A percentile compares a stretch with the other conserved stretches of the same genome.
Conservation (phyloP, 345 rosid genomes). For the Citrus sinensis region DNA sequence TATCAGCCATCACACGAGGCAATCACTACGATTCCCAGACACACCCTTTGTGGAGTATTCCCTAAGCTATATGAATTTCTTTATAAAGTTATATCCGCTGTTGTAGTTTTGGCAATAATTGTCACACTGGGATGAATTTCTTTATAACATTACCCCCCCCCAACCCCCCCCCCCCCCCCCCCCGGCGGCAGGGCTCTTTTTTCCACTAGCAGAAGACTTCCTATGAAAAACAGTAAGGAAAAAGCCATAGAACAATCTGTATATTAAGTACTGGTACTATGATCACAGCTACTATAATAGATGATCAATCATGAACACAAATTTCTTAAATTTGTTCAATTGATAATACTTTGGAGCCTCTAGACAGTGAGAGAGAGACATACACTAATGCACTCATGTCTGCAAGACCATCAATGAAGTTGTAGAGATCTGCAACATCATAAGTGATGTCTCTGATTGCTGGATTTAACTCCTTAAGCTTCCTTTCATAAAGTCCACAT, state of each 20-base stretch:
- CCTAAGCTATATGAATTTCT: background rate
- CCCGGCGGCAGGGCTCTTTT: fast-evolving
- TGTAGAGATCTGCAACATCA: conserved; percentile 81
- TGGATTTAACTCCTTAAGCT: conserved; percentile 79
- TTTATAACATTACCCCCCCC: too few relatives aligned
- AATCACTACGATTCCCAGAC: background rate
- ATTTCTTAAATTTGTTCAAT: background rate
- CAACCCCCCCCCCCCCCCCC: too few relatives aligned
- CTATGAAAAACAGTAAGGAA: background rate
- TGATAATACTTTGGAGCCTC: background rate
- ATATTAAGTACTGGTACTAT: background rate
- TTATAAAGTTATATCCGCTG: background rate
- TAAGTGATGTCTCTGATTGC: conserved; percentile 64
- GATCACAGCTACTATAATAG: background rate
- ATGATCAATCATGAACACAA: background rate
- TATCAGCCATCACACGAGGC: conserved; percentile 9
- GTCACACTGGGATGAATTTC: background rate
- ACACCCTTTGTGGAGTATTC: background rate
- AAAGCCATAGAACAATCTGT: background rate
- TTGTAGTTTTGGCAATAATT: background rate
- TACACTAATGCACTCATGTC: conserved; percentile 95
- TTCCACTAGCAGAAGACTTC: background rate
- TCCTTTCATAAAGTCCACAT: conserved; percentile 79
- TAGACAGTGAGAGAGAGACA: conserved; percentile 21
- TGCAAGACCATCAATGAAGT: conserved; percentile 79